phyloP scores from a whole-genome alignment of 78 protist genomes.

The Tieghemostelium lacteum region DNA sequence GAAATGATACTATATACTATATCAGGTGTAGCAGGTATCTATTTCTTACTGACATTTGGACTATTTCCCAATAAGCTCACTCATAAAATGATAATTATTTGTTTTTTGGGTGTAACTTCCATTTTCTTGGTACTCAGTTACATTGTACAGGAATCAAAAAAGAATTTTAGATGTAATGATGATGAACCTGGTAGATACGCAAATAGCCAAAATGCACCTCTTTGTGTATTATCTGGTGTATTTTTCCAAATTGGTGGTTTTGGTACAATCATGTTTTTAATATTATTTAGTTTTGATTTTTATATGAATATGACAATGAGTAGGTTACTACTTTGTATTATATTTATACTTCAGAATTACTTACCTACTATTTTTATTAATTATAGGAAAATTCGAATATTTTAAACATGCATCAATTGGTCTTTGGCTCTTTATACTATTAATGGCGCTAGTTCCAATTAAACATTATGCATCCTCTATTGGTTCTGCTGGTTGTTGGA shows the following conservation, averaged over 20 bases:
- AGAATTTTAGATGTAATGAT: slow-evolving; percentile 11
- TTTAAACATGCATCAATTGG: background rate
- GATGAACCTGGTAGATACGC: slow-evolving; percentile 37
- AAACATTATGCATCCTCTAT: slow-evolving; percentile 10
- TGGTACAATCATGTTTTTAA: background rate
- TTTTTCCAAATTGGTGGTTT: slow-evolving; percentile 25
- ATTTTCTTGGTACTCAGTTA: background rate
- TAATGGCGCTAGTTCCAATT: background rate
- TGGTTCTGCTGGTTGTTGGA: slow-evolving; percentile 22
- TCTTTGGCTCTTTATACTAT: background rate
- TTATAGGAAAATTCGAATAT: background rate
- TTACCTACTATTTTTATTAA: too few relatives aligned
- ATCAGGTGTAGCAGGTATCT: background rate
- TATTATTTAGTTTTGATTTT: slow-evolving; percentile 3
- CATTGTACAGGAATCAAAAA: background rate
- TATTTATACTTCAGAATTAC: background rate
- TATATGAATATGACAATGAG: slow-evolving; percentile 14
- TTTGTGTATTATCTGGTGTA: background rate
- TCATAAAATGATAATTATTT: background rate
- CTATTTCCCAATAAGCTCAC: slow-evolving; percentile 13
- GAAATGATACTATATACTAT: background rate
- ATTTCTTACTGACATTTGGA: slow-evolving; percentile 5
- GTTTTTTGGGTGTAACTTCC: background rate
- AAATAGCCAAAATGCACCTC: background rate
- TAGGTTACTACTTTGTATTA: background rate